Conservation (phyloP, 2,329 filamentous ascomycete genomes). For the Penicillium sp. region DNA sequence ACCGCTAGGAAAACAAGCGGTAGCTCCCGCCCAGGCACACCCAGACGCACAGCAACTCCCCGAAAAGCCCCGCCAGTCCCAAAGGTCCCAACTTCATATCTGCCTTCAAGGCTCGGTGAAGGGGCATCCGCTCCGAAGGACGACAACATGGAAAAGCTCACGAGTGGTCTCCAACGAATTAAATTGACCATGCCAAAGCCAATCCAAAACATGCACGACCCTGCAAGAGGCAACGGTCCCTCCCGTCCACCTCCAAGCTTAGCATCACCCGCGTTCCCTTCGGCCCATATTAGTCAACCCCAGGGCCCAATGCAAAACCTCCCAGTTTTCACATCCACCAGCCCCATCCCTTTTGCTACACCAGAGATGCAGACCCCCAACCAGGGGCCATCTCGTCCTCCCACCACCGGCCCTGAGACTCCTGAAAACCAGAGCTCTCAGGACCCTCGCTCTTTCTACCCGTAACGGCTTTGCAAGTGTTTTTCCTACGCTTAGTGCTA, state of each 20-base stretch:
- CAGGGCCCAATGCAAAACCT: constrained; percentile 42
- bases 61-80: constrained; percentile 43
- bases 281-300: constrained; percentile 33
- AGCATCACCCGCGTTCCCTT: constrained; percentile 21
- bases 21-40: constrained; percentile 44
- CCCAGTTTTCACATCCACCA: constrained; percentile 50
- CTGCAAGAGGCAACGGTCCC: constrained; percentile 29
- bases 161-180: constrained; percentile 54
- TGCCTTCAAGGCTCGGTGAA: constrained; percentile 18
- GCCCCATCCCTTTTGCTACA: constrained; percentile 43
- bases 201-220: constrained; percentile 17
- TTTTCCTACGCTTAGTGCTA: background rate
- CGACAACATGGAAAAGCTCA: constrained; percentile 50
- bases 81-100: constrained; percentile 40
- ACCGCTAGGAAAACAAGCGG: constrained; percentile 62
- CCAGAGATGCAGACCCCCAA: background rate
- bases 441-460: background rate
- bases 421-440: background rate
- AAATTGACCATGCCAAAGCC: constrained; percentile 55
- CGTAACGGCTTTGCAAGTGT: background rate
- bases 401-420: background rate
- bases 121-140: constrained; percentile 9
- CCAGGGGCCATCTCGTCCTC: background rate
- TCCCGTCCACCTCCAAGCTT: constrained; percentile 5
- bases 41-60: constrained; percentile 36